These are phyloP conservation scores for Syncephalastrum sp. DNA, from an alignment of 371 early-diverging fungal species.

Conservation along the genomic window DNA sequence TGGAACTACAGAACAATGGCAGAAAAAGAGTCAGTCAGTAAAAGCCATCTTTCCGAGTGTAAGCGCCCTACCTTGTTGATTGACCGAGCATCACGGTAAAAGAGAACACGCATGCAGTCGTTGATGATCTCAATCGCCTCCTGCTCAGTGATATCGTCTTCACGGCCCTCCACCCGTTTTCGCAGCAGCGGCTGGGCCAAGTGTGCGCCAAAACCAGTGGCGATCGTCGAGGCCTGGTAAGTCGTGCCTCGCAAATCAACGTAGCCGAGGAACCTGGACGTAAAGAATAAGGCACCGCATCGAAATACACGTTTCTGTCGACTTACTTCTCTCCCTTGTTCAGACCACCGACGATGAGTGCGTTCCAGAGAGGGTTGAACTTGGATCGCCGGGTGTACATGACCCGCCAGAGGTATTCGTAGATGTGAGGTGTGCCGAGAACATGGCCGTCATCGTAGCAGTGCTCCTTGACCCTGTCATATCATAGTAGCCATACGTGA, in stretches of 20 bases:
- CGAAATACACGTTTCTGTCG: background rate
- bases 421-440: constrained; percentile 82
- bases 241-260: constrained; percentile 97
- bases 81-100: constrained; percentile 96
- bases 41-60: background rate
- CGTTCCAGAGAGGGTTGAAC: constrained; percentile 96
- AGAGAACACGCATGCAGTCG: constrained; percentile 93
- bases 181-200: constrained; percentile 96
- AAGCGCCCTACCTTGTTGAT: constrained; percentile 78
- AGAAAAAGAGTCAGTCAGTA: too few species aligned
- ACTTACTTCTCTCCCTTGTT: constrained; percentile 66
- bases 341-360: constrained; percentile 90
- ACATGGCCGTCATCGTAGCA: constrained; percentile 89
- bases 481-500: background rate
- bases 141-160: constrained; percentile 85
- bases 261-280: constrained; percentile 87
- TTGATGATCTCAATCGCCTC: constrained; percentile 90
- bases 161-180: constrained; percentile 86
- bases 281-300: background rate
- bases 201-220: constrained; percentile 97
- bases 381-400: constrained; percentile 95
- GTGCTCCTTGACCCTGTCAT: constrained; percentile 78
- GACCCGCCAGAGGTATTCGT: constrained; percentile 86
- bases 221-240: constrained; percentile 88
- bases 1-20: constrained; percentile 61